Percentiles rank a stretch among this genome's conserved stretches.
phyloP scores from a whole-genome alignment of 148 eudicot genomes.

The Cornus kousa region DNA sequence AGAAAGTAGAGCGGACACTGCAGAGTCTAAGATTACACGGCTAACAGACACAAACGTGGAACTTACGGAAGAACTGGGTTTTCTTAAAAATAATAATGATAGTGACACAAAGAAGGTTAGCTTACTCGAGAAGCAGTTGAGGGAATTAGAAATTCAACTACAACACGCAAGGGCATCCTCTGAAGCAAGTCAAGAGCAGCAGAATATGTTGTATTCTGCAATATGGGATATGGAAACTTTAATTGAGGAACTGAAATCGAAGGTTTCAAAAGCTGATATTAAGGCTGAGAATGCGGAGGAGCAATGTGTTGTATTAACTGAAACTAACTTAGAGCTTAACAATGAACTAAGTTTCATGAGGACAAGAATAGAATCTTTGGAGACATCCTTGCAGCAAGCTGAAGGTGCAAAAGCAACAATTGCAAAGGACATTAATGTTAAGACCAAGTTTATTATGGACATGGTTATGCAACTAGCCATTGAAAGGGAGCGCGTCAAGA shows the following conservation, averaged over 20 bases:
- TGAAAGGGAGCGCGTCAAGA: constrained; percentile 80
- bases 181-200: constrained; percentile 87
- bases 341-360: constrained; percentile 52
- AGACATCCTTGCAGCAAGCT: constrained; percentile 43
- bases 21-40: constrained; percentile 58
- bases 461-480: constrained; percentile 66
- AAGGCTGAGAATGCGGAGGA: constrained; percentile 65
- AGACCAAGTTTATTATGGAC: constrained; percentile 61
- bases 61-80: constrained; percentile 72
- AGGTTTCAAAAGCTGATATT: constrained; percentile 63
- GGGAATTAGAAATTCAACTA: constrained; percentile 61
- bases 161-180: constrained; percentile 64
- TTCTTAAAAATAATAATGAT: constrained; percentile 62
- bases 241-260: constrained; percentile 85
- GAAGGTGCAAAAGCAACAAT: constrained; percentile 32
- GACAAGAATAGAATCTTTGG: constrained; percentile 43
- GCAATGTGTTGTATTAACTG: constrained; percentile 53
- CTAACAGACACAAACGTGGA: constrained; percentile 70
- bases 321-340: constrained; percentile 51
- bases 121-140: constrained; percentile 67
- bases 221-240: constrained; percentile 99
- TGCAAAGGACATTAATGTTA: constrained; percentile 53
- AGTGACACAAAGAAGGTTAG: constrained; percentile 59
- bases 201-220: constrained; percentile 82
- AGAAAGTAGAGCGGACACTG: constrained; percentile 59